Evolutionary conservation across 148 eudicot species (phyloP).

Genomic region (Simmondsia chinensis): DNA sequence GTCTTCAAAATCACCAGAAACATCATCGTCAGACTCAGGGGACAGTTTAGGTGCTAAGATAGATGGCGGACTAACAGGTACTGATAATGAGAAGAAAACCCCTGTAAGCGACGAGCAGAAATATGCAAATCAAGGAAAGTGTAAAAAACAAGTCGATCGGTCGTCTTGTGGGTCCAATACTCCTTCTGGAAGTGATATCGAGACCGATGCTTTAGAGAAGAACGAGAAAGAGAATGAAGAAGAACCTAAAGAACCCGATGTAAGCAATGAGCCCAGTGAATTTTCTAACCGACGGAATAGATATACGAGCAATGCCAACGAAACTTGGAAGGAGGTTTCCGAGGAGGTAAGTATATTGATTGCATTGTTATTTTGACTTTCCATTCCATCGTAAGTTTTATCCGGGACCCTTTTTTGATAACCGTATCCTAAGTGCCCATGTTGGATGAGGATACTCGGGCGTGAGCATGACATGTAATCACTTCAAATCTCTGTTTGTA

Average conservation of each 20-base stretch:
- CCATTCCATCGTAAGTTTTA: too few relatives aligned
- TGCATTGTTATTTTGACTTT: not conserved
- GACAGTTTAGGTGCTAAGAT: slow-evolving; percentile 31
- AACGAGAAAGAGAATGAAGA: slow-evolving; percentile 31
- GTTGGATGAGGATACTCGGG: too few relatives aligned
- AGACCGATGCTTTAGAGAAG: slow-evolving; percentile 71
- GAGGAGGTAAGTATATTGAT: slow-evolving; percentile 51
- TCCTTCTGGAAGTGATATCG: slow-evolving; percentile 85
- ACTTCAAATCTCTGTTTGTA: too few relatives aligned
- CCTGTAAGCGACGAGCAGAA: slow-evolving; percentile 25
- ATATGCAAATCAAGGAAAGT: slow-evolving; percentile 40
- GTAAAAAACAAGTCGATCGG: slow-evolving; percentile 66
- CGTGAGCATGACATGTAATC: too few relatives aligned
- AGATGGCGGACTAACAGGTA: slow-evolving; percentile 19
- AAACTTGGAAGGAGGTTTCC: slow-evolving; percentile 95
- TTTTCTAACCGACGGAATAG: slow-evolving; percentile 49
- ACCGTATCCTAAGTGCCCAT: too few relatives aligned
- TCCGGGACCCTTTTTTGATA: too few relatives aligned
- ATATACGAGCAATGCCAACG: slow-evolving; percentile 28
- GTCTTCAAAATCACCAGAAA: slow-evolving; percentile 31
- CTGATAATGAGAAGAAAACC: slow-evolving; percentile 21
- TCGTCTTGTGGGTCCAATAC: slow-evolving; percentile 98
- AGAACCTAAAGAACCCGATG: slow-evolving; percentile 41
- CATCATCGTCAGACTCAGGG: slow-evolving; percentile 46
- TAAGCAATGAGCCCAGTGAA: slow-evolving; percentile 33